A percentile compares a stretch with the other conserved stretches of the same genome.
These are phyloP conservation scores for Scedosporium minutisporum DNA, from an alignment of 2,329 filamentous ascomycete species.

Conservation along the genomic window DNA sequence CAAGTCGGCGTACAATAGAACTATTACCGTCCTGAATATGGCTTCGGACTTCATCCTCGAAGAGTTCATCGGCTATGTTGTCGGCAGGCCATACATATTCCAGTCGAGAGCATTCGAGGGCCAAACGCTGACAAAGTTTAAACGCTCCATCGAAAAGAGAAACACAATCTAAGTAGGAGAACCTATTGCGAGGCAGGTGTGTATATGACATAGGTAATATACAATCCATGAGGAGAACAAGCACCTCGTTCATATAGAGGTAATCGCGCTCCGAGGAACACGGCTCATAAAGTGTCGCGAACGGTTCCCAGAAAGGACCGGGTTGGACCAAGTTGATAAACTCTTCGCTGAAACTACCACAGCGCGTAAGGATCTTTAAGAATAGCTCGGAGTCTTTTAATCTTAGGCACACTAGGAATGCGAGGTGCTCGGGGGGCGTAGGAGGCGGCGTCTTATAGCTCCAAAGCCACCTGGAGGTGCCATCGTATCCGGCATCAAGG, in stretches of 20 bases:
- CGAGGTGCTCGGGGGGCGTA: background rate
- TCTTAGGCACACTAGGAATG: background rate
- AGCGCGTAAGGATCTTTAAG: background rate
- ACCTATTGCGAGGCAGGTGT: background rate
- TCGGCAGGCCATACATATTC: background rate
- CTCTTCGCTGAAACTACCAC: background rate
- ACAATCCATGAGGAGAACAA: background rate
- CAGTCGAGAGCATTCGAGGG: background rate
- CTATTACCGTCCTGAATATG: background rate
- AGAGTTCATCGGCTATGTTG: background rate
- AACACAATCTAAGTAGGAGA: background rate
- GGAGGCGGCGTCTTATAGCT: background rate
- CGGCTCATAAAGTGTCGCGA: background rate
- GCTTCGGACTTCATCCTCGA: background rate
- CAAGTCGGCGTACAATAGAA: background rate
- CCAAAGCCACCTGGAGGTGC: background rate
- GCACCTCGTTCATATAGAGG: background rate
- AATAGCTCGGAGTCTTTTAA: conserved; percentile 1
- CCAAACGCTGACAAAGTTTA: background rate
- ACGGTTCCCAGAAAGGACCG: background rate
- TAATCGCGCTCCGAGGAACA: background rate
- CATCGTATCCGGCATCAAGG: background rate
- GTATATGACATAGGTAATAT: background rate
- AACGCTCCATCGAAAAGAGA: background rate
- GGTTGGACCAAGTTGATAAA: background rate